Conservation (phyloP, 2,329 filamentous ascomycete genomes). For the Alternaria conjuncta region DNA sequence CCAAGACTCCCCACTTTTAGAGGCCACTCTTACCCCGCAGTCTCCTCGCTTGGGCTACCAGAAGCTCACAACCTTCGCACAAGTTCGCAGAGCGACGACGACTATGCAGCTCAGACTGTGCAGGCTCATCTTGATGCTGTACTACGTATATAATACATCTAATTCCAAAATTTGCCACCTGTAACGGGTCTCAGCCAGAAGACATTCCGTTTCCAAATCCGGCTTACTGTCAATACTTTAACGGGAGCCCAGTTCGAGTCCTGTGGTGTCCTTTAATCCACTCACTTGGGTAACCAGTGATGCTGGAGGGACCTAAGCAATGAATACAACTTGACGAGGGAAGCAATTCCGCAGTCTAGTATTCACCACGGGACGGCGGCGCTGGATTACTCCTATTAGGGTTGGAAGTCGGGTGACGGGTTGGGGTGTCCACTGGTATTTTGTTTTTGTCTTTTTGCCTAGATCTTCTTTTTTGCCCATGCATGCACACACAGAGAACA, state of each 20-base stretch:
- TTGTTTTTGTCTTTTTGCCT: conserved; percentile 27
- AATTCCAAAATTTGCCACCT: conserved; percentile 29
- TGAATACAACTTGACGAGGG: conserved; percentile 51
- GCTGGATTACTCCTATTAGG: conserved; percentile 49
- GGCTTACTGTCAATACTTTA: conserved; percentile 38
- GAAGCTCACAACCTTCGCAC: neutral
- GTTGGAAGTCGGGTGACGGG: conserved; percentile 45
- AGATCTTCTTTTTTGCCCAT: neutral
- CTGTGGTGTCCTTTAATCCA: conserved; percentile 47
- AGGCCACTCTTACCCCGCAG: neutral
- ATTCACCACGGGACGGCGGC: conserved; percentile 51
- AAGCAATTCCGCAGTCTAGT: conserved; percentile 52
- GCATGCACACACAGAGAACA: neutral
- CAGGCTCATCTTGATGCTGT: accelerated
- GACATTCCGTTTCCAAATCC: conserved; percentile 42
- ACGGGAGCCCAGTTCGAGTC: conserved; percentile 53
- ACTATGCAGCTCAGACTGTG: accelerated
- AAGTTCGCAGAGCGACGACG: no score
- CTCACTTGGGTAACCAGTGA: conserved; percentile 50
- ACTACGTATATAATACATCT: conserved; percentile 4
- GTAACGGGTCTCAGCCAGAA: conserved; percentile 47
- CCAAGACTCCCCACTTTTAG: neutral
- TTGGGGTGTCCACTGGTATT: conserved; percentile 48
- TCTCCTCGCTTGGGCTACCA: neutral
- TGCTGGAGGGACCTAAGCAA: conserved; percentile 53